Percentiles rank a stretch among this genome's conserved stretches.
These are phyloP conservation scores for Gossypium anomalum DNA, from an alignment of 345 rosid species.

Conservation along the genomic window DNA sequence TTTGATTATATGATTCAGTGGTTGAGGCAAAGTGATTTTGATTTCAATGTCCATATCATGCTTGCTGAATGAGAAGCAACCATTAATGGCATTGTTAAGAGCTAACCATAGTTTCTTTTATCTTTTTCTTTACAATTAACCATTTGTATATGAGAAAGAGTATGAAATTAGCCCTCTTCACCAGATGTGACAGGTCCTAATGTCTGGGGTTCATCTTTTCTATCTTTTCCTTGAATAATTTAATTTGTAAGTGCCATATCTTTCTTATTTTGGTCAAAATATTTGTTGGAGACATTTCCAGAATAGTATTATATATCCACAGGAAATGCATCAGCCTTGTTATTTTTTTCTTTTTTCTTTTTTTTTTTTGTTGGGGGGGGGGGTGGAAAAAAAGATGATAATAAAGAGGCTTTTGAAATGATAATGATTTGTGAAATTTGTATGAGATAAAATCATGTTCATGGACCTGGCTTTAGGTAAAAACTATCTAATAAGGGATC, in stretches of 20 bases:
- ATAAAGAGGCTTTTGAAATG: neutral
- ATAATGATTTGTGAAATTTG: no score
- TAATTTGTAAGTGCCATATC: neutral
- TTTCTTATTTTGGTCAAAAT: neutral
- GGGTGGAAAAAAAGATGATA: neutral
- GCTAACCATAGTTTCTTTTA: no score
- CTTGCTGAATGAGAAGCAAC: constrained; percentile 41
- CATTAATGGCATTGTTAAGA: neutral
- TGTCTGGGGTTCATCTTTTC: neutral
- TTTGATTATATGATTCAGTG: neutral
- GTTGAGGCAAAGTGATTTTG: neutral
- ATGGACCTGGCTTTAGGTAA: no score
- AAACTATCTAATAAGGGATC: no score
- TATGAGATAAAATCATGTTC: no score
- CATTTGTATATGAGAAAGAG: neutral
- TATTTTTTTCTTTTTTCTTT: no score
- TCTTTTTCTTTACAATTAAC: neutral
- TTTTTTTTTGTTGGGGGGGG: no score
- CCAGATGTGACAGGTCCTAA: constrained; percentile 4
- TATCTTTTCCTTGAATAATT: neutral
- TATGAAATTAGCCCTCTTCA: neutral
- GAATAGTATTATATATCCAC: neutral
- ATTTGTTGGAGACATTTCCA: neutral
- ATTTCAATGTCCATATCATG: constrained; percentile 23
- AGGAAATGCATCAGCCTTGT: neutral